Evolutionary conservation across 2,329 filamentous ascomycete species (phyloP), one percentile per base, ranked within the genome.

Genomic region (Microascus cirrosus): DNA sequence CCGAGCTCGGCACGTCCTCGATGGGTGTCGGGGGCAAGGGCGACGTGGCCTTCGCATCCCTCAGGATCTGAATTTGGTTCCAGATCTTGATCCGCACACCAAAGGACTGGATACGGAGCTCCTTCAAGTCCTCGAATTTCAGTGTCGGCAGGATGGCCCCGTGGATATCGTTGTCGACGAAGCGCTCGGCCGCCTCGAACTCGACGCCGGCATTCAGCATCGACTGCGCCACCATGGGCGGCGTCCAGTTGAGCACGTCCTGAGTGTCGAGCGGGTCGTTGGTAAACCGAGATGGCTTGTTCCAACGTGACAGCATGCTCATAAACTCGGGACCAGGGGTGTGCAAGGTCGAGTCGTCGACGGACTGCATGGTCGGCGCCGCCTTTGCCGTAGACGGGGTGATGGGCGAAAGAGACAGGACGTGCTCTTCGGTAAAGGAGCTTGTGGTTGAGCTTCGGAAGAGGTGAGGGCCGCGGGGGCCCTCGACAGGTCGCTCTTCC

Each of bases 131-230:
- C 62, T 95, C 90, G 64, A 93, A 92, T 67, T 95, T 91, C 51
- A 99, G 76, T n/a, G 93, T 91, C 56, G 95, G 84, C 22, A 97
- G 76, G 58, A 97, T 89, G 4, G 84, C 80, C 15, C 93, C 93
- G 28, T 87, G 90, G 69, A 99, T 96, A 68, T 99, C 93, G 70
- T 99, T 95, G 65, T 87, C 82, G 61, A 92, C 80, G 66, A 99
- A 96, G 64, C 87, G 89, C 66, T 95, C 86, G 12, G 94, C 86
- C 55, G 93, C 79, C 7, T 79, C 74, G 56, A 83, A 74, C 68
- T 96, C 92, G 68, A 95, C 85, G 64, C 89, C 90, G 52, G 85
- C 83, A 69, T 90, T 83, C 66, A 86, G 82, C 90, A 96, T 94
- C 82, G 89, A 94, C 66, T 89, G 84, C 58, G 88, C 87, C 51